Evolutionary conservation across 1,284 basidiomycete species (phyloP), one percentile per base, ranked within the genome.

Genomic region (Xerocomus tenax): DNA sequence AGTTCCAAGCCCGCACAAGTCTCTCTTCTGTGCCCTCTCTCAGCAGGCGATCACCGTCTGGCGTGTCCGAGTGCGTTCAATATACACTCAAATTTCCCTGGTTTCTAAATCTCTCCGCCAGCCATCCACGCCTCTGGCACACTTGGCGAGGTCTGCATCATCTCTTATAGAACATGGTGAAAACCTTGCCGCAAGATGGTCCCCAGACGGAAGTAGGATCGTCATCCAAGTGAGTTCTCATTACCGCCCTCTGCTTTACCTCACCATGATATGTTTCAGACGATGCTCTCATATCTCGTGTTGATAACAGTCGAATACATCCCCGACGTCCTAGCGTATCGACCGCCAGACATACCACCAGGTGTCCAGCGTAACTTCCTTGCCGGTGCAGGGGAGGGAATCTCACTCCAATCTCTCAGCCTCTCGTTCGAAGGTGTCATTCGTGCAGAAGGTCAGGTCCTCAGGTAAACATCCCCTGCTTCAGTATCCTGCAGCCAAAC

Each of bases 391-490:
- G 91, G 91, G 8, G 87, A 91, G 67, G 85, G 77, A 2, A 63
- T 81, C 7, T 76, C 79, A 0, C 69, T 89, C 42, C 82, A 84
- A 49, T 74, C 79, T 13, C 67, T 87, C 36, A 74, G 71, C 49
- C 69, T 91, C 41, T 75, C 78, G 28, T 81, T 91, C 45, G 91
- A 94, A 63, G 91, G 91, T 1, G 89, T 92, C 19, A 76, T 91
- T 52, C 77, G 82, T 5, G 76, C 87, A 15, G 88, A 91, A 52
- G 89, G 89, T 21, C 74, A 74, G 15, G 72, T 94, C 16, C 64
- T 85, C 47, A 82, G 85, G 79, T 84, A 60, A 28, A 19, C 72
- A 66, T 39, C 30, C 47, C 30, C 44, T 47, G 13, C 38, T 30
- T 51, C 30, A 42, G 42, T 35, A 26, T 42, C 36, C 21, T 40